A percentile compares a stretch with the other conserved stretches of the same genome.
Conservation (phyloP, 345 rosid genomes). For the Acer negundo region DNA sequence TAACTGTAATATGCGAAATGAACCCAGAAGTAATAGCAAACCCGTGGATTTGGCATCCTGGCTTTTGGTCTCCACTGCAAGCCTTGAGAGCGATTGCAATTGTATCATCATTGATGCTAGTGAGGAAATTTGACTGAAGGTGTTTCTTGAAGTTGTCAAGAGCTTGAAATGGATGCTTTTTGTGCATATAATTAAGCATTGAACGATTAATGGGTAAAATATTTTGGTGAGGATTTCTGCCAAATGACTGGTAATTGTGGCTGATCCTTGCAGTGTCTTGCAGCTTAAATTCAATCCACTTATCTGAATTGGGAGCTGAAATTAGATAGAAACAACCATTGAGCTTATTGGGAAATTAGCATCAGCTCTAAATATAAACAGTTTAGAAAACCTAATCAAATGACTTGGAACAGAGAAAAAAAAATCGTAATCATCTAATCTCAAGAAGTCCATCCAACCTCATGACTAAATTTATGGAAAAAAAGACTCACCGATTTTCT, state of each 20-base stretch:
- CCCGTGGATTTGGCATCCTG: conserved; percentile 71
- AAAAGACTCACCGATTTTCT: conserved; percentile 57
- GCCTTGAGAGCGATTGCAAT: conserved; percentile 70
- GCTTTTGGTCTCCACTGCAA: conserved; percentile 50
- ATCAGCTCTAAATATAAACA: not conserved
- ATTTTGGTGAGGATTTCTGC: conserved; percentile 33
- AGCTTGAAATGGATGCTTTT: conserved; percentile 36
- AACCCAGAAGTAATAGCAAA: conserved; percentile 66
- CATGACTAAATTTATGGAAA: not conserved
- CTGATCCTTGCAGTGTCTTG: conserved; percentile 92
- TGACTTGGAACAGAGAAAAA: not conserved
- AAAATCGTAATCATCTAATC: not conserved
- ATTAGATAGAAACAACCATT: conserved; percentile 21
- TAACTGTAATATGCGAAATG: conserved; percentile 50
- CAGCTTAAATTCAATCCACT: conserved; percentile 90
- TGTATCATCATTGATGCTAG: conserved; percentile 49
- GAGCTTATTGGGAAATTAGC: not conserved
- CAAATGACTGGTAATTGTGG: conserved; percentile 54
- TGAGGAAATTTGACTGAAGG: conserved; percentile 33
- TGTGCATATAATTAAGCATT: conserved; percentile 40
- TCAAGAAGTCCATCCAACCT: not conserved
- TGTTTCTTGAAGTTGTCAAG: conserved; percentile 44
- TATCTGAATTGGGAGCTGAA: conserved; percentile 84
- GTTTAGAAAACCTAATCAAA: not conserved
- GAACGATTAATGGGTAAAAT: conserved; percentile 33